Base-by-base conservation (phyloP, 2,329 filamentous ascomycete species). In the Drechslera avenae region DNA sequence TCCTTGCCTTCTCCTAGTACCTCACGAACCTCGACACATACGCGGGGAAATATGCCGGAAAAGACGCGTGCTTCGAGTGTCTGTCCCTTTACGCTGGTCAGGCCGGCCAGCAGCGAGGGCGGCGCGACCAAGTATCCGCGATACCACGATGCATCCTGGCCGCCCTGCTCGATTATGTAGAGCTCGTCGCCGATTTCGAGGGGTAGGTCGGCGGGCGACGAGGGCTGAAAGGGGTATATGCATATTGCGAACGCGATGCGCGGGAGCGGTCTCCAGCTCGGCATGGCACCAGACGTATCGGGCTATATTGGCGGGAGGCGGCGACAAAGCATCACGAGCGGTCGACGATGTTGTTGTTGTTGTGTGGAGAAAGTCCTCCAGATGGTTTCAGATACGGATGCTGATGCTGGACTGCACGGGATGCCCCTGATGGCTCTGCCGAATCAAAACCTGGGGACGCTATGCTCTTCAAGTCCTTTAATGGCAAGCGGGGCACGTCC, bases 221-320 rank as follows among this genome's bases (percentile, higher is more conserved):
- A 87, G 54, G 94, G 90, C 65, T 89, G 83, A 78, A 99, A 99
- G 31, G 94, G 94, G 74, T 92, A 96, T 62, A 88, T 92, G 80
- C 93, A 94, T 75, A 99, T 90, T 66, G 93, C 95, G 81, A 97
- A 99, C 72, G 92, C 94, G 80, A 99, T 97, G 69, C 91, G 90
- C 76, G 92, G 90, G 75, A 99, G 84, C 69, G 94, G 93, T 83
- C 90, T 87, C 94, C 94, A 99, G 83, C 92, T 63, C 62, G 72
- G 65, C 72, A 75, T 75, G 64, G 67, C 70, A 56, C 62, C 62
- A 56, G 57, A 57, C 54, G 61, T 59, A 54, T 50, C 49, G 66
- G 53, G 63, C 64, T 71, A 69, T 69, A 56, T 58, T 56, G 57
- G 59, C 54, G 37, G 41, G 41, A 49, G 58, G 56, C 51, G 66